phyloP scores from a whole-genome alignment of 1,284 basidiomycete genomes.

The Microbotryum silenes-acaulis region DNA sequence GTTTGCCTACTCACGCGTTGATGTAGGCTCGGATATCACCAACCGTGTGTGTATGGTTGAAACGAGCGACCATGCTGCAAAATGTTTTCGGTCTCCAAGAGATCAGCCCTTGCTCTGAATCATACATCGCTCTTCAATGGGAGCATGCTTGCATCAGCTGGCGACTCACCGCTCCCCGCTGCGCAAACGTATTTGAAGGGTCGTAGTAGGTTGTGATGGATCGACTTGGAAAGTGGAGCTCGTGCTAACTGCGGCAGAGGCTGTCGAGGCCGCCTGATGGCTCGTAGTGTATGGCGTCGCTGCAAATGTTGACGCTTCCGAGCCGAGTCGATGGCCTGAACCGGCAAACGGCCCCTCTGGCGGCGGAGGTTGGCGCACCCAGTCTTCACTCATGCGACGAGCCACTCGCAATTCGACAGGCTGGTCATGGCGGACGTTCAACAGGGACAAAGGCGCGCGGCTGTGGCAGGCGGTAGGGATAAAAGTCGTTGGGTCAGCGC shows the following conservation, averaged over 20 bases:
- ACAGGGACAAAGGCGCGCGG: slow-evolving; percentile 65
- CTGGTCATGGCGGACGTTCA: slow-evolving; percentile 72
- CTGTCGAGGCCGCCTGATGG: slow-evolving; percentile 25
- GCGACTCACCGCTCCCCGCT: background rate
- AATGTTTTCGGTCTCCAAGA: background rate
- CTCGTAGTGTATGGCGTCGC: slow-evolving; percentile 23
- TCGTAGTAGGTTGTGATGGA: slow-evolving; percentile 21
- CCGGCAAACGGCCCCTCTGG: slow-evolving; percentile 59
- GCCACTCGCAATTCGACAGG: slow-evolving; percentile 77
- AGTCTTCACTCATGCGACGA: slow-evolving; percentile 67
- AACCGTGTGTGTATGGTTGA: slow-evolving; percentile 89
- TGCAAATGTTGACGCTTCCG: slow-evolving; percentile 34
- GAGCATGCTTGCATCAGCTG: slow-evolving; percentile 27
- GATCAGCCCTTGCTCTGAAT: too few species aligned
- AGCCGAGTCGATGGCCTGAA: slow-evolving; percentile 71
- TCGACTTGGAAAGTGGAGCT: background rate
- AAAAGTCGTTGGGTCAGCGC: background rate
- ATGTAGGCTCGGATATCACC: slow-evolving; percentile 78
- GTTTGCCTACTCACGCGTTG: slow-evolving; percentile 61
- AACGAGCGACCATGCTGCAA: slow-evolving; percentile 66
- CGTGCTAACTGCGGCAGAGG: slow-evolving; percentile 41
- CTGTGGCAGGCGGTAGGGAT: slow-evolving; percentile 42
- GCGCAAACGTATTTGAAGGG: slow-evolving; percentile 21
- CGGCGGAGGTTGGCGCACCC: slow-evolving; percentile 49
- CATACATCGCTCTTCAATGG: too few species aligned